Base-by-base conservation (phyloP, 1,284 basidiomycete species). In the Schizophyllum amplum region DNA sequence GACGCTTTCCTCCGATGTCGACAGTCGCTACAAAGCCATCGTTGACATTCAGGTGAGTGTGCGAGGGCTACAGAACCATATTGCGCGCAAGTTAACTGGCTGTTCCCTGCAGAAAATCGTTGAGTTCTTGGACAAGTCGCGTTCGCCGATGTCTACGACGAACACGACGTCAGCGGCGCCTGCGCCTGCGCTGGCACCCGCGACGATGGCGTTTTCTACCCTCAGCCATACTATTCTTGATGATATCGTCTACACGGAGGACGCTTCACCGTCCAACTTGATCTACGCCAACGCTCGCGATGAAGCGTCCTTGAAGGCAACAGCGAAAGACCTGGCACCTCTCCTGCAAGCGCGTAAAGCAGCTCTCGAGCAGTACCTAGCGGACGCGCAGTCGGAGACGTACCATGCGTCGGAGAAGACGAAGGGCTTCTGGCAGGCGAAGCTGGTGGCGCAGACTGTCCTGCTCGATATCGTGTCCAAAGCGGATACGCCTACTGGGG, bases 41-140 rank as follows among this genome's bases (percentile, higher is more conserved):
- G 83, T 83, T 27, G 89, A 92, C 62, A 83, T 83, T 22, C 86
- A 84, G 73, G 90, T 87, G 56, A 55, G 76, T 67, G 24, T 20
- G 51, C 25, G 9, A 24, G 54, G 47, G 47, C 24, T 59, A 22
- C 22, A 51, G 26, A 21, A 20, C 33, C 48, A 49, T 47, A 25
- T 42, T 54, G 25, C 25, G 49, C 22, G 26, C 24, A 22, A 51
- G 58, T 54, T 57, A 42, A 25, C 54, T 26, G 25, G n/a, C 33
- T 60, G 57, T 55, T 27, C n/a, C n/a, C 23, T 58, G 17, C 64
- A 93, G 89, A 75, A 79, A 33, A 88, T 94, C 60, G 77, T 90
- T 55, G 83, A 87, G 57, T 91, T 94, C 67, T 74, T 95, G 48
- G 92, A 94, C 73, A 87, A 86, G 65, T 90, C 89, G 17, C 82